Conservation (phyloP, 495 filamentous ascomycete genomes). For the Daldinia concentrica region DNA sequence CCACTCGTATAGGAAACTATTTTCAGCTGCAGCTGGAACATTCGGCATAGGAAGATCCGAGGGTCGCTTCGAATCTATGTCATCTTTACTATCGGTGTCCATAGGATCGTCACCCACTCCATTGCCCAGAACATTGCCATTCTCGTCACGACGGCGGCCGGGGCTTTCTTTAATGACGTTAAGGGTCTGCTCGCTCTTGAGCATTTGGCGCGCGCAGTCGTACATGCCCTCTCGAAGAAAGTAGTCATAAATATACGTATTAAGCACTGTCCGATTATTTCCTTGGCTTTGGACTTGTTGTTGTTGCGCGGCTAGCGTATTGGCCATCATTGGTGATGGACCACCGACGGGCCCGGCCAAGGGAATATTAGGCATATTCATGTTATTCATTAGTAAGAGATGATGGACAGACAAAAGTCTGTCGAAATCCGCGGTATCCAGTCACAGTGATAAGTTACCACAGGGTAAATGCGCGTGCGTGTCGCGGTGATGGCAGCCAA, state of each 20-base stretch:
- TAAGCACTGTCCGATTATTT: slow-evolving; percentile 65
- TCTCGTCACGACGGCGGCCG: slow-evolving; percentile 69
- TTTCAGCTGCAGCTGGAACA: slow-evolving; percentile 68
- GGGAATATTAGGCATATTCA: slow-evolving; percentile 73
- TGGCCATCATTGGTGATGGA: slow-evolving; percentile 77
- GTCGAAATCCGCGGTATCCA: slow-evolving; percentile 39
- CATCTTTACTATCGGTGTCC: slow-evolving; percentile 85
- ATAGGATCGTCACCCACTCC: slow-evolving; percentile 81
- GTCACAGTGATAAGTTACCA: slow-evolving; percentile 24
- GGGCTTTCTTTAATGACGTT: slow-evolving; percentile 66
- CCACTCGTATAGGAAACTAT: slow-evolving; percentile 91
- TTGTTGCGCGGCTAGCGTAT: slow-evolving; percentile 56
- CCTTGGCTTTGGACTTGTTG: slow-evolving; percentile 52
- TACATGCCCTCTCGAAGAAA: slow-evolving; percentile 84
- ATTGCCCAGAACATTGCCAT: slow-evolving; percentile 68
- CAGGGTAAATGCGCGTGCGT: slow-evolving; percentile 29
- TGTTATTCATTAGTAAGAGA: slow-evolving; percentile 70
- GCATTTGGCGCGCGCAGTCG: slow-evolving; percentile 78
- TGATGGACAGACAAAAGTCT: slow-evolving; percentile 42
- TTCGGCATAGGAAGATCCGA: slow-evolving; percentile 82
- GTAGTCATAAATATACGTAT: slow-evolving; percentile 98
- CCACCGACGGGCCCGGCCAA: slow-evolving; percentile 69
- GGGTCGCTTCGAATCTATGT: slow-evolving; percentile 73
- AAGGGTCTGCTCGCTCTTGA: slow-evolving; percentile 67
- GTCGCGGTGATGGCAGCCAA: slow-evolving; percentile 27